A percentile compares a stretch with the other conserved stretches of the same genome.
Conservation (phyloP, 129 eudicot species). For the Artemisia annua region DNA sequence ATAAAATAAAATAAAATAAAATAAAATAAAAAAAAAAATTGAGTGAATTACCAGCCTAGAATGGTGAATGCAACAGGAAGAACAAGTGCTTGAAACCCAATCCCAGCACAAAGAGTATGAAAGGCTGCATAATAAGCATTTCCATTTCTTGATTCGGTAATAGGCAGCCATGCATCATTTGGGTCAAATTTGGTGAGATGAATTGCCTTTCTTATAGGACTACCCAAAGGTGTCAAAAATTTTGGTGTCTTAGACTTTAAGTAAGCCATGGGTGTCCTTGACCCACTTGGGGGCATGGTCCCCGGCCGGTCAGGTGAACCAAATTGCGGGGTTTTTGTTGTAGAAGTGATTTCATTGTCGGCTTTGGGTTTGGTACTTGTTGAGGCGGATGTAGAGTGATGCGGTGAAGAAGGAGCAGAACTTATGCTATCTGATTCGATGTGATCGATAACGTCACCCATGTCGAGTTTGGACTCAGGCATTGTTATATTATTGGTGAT, state of each 20-base stretch:
- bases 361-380: not conserved
- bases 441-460: not conserved
- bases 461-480: not conserved
- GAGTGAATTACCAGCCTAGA: slow-evolving; percentile 38
- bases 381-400: not conserved
- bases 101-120: slow-evolving; percentile 48
- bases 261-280: slow-evolving; percentile 2
- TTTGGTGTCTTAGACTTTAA: not conserved
- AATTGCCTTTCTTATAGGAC: slow-evolving; percentile 4
- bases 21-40: not conserved
- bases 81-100: slow-evolving; percentile 50
- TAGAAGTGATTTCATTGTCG: not conserved
- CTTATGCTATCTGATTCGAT: not conserved
- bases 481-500: not conserved
- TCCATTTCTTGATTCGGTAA: slow-evolving; percentile 39
- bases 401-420: not conserved
- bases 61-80: slow-evolving; percentile 48
- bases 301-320: slow-evolving; percentile 1
- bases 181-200: slow-evolving; percentile 36
- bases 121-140: slow-evolving; percentile 45
- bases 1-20: no score
- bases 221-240: slow-evolving; percentile 13
- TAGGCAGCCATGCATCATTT: slow-evolving; percentile 49
- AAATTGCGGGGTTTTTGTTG: not conserved
- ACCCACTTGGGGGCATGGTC: slow-evolving; percentile 6